Conservation (phyloP, 192 early-diverging fungal species). For the Mortierella hygrophila region DNA sequence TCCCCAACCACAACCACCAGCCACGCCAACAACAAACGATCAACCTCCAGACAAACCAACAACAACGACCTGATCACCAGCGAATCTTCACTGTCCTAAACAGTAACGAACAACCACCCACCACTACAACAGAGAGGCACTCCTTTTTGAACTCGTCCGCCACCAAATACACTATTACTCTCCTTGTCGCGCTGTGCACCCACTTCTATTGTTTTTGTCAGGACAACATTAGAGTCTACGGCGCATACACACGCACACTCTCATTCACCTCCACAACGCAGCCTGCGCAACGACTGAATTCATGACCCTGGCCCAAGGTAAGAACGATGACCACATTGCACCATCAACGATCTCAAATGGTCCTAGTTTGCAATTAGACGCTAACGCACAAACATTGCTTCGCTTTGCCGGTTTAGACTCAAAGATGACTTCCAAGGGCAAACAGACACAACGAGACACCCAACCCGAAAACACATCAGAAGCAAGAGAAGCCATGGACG, state of each 20-base stretch:
- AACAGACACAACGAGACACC: background rate
- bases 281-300: background rate
- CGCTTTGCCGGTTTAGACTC: background rate
- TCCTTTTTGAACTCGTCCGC: background rate
- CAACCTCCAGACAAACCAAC: no score
- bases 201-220: background rate
- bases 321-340: background rate
- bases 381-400: background rate
- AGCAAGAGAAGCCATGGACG: constrained; percentile 18
- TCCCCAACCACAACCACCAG: no score
- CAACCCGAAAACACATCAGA: background rate
- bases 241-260: background rate
- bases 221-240: background rate
- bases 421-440: background rate
- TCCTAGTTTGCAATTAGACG: background rate
- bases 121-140: background rate
- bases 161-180: constrained; percentile 2
- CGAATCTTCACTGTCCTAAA: background rate
- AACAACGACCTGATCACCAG: background rate
- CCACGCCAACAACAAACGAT: no score
- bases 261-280: background rate
- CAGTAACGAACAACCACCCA: background rate
- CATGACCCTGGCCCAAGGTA: background rate
- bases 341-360: background rate
- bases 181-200: background rate